Evolutionary conservation across 2,329 filamentous ascomycete genomes (phyloP), one percentile per base, ranked within the genome.

Genomic region (Hypoxylon sp.): DNA sequence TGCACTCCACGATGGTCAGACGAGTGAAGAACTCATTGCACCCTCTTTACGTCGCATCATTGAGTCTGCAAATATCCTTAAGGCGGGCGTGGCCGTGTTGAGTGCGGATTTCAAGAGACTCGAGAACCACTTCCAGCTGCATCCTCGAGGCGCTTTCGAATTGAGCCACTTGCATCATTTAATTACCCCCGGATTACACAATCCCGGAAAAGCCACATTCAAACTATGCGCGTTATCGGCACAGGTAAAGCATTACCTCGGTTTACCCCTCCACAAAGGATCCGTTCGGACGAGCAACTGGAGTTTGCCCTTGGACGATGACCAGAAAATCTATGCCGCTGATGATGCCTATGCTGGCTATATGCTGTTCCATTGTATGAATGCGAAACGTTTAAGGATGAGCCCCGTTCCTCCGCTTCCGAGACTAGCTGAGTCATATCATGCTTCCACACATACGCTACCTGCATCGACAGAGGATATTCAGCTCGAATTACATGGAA

Each of bases 301-400:
- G 74, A 73, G 68, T 28, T 32, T 17, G 17, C 69, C 71, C 0
- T 51, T 75, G 2, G 61, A 52, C 17, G 19, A 25, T 1, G 49
- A 55, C 0, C 73, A 75, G 58, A 69, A 52, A 7, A 34, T 51
- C 3, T 74, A 76, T 43, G 75, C 74, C 10, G 74, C 72, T 13
- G 58, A 68, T 25, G 75, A 76, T 32, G 72, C 69, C 1, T 76
- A 76, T 23, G 73, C 70, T n/a, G 56, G 68, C n/a, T 74, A 66
- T 46, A 76, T 76, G 74, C 70, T 76, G 1, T 76, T 73, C 55
- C 73, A 75, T 34, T 70, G 68, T 50, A 71, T 76, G 71, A 73
- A 75, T 28, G 64, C 71, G 10, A 73, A 72, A 49, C 69, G 74
- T 3, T 53, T 73, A 17, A 43, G 43, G 17, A 74, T 74, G 71